These are phyloP conservation scores for Thraustochytrium sp. DNA, from an alignment of 352 stramenopile species.

Conservation along the genomic window DNA sequence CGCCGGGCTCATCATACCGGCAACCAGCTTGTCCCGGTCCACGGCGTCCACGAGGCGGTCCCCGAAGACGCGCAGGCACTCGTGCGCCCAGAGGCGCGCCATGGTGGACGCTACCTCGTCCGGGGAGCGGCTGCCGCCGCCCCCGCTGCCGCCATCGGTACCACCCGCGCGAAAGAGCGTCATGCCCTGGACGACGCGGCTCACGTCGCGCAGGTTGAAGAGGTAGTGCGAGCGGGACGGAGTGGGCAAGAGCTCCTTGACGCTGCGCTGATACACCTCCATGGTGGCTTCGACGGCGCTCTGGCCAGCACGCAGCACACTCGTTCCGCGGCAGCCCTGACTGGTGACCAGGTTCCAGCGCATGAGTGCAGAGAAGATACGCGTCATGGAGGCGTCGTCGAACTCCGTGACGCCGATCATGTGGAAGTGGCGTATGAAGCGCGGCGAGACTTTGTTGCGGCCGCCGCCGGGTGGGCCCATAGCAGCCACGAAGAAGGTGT, in stretches of 20 bases:
- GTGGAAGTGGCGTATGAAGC: constrained; percentile 85
- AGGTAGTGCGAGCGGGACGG: constrained; percentile 89
- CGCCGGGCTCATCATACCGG: constrained; percentile 61
- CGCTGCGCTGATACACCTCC: constrained; percentile 81
- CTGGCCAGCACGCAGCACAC: constrained; percentile 12
- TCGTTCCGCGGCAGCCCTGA: constrained; percentile 53
- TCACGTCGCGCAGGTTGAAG: constrained; percentile 88
- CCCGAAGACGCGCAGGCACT: constrained; percentile 86
- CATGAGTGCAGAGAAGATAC: constrained; percentile 87
- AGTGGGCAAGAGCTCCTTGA: constrained; percentile 77
- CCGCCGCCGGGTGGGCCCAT: constrained; percentile 85
- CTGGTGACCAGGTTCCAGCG: constrained; percentile 63
- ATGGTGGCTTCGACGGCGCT: constrained; percentile 48
- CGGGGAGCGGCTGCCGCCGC: neutral
- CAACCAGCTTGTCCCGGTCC: constrained; percentile 83
- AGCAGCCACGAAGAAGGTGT: constrained; percentile 77
- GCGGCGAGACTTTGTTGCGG: constrained; percentile 78
- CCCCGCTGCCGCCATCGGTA: neutral
- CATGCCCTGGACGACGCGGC: constrained; percentile 84
- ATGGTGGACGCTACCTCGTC: constrained; percentile 60
- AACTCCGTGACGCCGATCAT: constrained; percentile 82
- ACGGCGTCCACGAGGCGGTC: constrained; percentile 78
- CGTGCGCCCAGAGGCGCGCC: constrained; percentile 81
- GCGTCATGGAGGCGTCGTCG: constrained; percentile 72
- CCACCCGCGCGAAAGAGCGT: constrained; percentile 68